Base-by-base conservation (phyloP, 768 basidiomycete genomes). In the Termitomyces sp. region DNA sequence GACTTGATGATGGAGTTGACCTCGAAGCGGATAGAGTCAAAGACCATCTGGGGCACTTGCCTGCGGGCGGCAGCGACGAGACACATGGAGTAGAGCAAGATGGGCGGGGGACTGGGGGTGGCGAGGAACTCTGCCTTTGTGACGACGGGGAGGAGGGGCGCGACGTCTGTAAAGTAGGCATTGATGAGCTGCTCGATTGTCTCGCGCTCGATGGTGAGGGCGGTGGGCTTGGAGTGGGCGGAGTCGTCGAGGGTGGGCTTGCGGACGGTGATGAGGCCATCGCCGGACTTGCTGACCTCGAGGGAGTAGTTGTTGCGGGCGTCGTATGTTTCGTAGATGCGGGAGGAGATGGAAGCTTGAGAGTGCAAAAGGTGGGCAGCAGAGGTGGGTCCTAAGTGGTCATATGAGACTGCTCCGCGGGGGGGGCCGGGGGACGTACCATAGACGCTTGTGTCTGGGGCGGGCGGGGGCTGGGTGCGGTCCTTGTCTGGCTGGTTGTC, bases 51-150 rank as follows among this genome's bases (percentile, higher is more conserved):
- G 3, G 94, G 89, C 5, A 92, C 87, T 62, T 92, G 88, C 53
- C 96, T 84, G 57, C 90, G 83, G 36, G 94, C 87, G 15, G 92
- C 91, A 20, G 96, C 92, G 46, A 98, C 88, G 36, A 94, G 87
- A 73, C 95, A 98, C 75, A 98, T 95, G 42, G 93, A 88, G 73
- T 98, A 98, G 25, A 98, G 82, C 60, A 98, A 75, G 29, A 99
- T 81, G 4, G 91, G 87, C 3, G 94, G 84, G 0, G 89, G 91
- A 14, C 85, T 86, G 25, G 85, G 81, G 54, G 73, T 84, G 42
- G 88, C 82, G 63, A 97, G 78, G 69, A 99, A 98, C 71, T 99
- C 96, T 31, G 85, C 82, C 69, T 90, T 86, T 17, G 92, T 92
- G 61, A 98, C 84, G 66, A 99, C 81, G 11, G 97, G 96, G 60